Base-by-base conservation (phyloP, 1,284 basidiomycete species). In the Leccinum pachyderme region DNA sequence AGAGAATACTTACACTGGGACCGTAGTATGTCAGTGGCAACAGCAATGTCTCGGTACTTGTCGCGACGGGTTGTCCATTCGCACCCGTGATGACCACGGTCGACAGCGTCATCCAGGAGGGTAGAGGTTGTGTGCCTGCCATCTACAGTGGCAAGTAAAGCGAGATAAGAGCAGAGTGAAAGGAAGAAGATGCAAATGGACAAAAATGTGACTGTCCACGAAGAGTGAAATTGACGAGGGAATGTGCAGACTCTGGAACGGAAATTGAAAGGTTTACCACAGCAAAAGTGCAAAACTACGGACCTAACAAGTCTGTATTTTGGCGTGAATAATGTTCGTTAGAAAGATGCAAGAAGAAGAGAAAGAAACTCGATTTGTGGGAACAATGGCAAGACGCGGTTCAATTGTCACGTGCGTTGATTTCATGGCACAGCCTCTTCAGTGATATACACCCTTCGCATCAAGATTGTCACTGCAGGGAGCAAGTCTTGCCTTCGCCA, bases 1-100 rank as follows among this genome's bases (percentile, higher is more conserved):
- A 54, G 39, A 4, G 35, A 44, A 41, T 2, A 81, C 87, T 79
- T 67, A 89, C 86, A 68, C 83, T 81, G 54, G 87, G 86, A 41
- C 87, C 87, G 61, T 81, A 87, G 69, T 89, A 89, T 2, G 87
- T 89, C 59, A 87, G 72, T 50, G 87, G 84, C 51, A 89, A 64
- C 58, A 75, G 78, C 39, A 86, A 59, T 11, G 83, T 72, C 52
- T 77, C 80, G 5, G 76, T 78, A 41, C 77, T 75, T 15, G 83
- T 84, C 41, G 79, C 75, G 44, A 80, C 68, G 50, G 81, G 75
- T 28, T 68, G 68, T 49, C 84, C 84, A 52, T 73, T 73, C 3
- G 74, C 70, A 63, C 81, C 73, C 7, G 81, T 82, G 51, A 81
- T 63, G 41, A 80, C 68, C 13, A 79, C 73, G 25, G 77, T 73